Evolutionary conservation across 2,329 filamentous ascomycete species (phyloP).

Genomic region (Chrysosporium queenslandicum): DNA sequence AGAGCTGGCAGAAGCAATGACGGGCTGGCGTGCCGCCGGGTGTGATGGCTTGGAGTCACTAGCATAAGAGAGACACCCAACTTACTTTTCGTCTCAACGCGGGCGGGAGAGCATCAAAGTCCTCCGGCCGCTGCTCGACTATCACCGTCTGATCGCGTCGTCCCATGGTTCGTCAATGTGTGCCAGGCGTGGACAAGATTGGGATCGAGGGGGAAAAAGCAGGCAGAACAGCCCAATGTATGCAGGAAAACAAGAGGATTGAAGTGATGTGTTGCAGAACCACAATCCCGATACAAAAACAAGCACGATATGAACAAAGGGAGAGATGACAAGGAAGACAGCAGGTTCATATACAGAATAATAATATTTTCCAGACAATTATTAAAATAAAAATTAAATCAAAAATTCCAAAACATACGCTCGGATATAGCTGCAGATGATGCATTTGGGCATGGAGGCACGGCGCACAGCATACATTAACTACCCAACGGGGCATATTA

Average conservation of each 20-base stretch:
- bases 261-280: not conserved
- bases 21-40: not conserved
- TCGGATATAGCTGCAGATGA: not conserved
- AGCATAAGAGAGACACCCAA: conserved; percentile 15
- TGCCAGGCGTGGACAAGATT: too few species aligned
- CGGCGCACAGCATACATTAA: not conserved
- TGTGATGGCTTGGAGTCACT: conserved; percentile 1
- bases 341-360: not conserved
- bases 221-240: not conserved
- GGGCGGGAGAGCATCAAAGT: conserved; percentile 46
- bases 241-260: not conserved
- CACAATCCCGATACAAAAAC: too few species aligned
- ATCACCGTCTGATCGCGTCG: conserved; percentile 1
- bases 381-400: not conserved
- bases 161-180: conserved; percentile 1
- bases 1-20: not conserved
- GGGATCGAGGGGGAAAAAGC: not conserved
- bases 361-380: not conserved
- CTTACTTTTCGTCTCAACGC: conserved; percentile 51
- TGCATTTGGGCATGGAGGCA: not conserved
- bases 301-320: not conserved
- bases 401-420: not conserved
- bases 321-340: not conserved
- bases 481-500: not conserved
- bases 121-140: conserved; percentile 19